Evolutionary conservation across 371 early-diverging fungal genomes (phyloP), one percentile per base, ranked within the genome.

Genomic region (Syncephalastrum racemosum): DNA sequence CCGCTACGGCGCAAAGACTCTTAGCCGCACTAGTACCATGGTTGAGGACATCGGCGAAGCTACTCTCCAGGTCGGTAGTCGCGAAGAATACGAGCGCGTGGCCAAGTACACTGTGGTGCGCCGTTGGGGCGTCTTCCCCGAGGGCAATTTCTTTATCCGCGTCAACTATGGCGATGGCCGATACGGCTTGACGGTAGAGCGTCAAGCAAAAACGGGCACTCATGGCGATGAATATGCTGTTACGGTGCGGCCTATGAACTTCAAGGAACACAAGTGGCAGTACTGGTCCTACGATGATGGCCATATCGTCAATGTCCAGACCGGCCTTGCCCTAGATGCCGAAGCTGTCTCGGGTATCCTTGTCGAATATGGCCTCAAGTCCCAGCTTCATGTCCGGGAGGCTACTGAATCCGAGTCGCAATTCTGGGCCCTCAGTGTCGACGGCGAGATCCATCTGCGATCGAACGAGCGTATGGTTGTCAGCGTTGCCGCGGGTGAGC

Each of bases 281-380:
- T 66, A 80, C 45, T 83, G 83, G 83, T 61, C 66, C 6, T 75
- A 70, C 46, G 56, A 67, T 31, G 68, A 81, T 39, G 77, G 80
- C 15, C 70, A 79, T 58, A 57, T 83, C 63, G 69, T 81, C 55
- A 83, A 83, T 54, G 76, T 67, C 47, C 68, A 78, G 46, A 83
- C 80, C 45, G 81, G 81, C 19, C 63, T 81, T 27, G 81, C 74
- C 10, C 59, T 83, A 27, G 80, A 78, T 49, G 64, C 73, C 42
- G 64, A 75, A 51, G 58, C 60, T 18, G 53, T 66, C 12, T 48
- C 63, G 4, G 75, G 67, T 53, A 68, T 60, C 14, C 22, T 56
- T 3, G 46, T 72, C 24, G 77, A 77, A 53, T 59, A 68, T 19
- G 71, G 65, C 18, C 54, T 63, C 3, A 69, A 69, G 54, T 10